phyloP scores from a whole-genome alignment of 2,329 filamentous ascomycete genomes.

The Penicillium freii region DNA sequence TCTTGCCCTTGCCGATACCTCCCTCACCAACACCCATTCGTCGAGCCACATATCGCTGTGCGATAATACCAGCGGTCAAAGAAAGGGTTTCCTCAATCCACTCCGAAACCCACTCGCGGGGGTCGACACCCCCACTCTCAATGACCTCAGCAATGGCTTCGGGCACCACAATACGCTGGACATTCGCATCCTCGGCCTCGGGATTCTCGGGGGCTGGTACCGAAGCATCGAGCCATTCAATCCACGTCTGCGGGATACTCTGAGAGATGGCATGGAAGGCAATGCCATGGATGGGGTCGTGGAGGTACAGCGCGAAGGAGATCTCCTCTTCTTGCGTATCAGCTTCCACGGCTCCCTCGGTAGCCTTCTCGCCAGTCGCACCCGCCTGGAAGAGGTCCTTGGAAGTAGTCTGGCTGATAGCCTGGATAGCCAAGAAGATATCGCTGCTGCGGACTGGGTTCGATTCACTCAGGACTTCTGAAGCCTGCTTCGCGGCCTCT shows the following conservation, averaged over 20 bases:
- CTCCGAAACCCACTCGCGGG: conserved; percentile 93
- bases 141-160: conserved; percentile 87
- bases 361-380: conserved; percentile 41
- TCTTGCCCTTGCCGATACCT: conserved; percentile 57
- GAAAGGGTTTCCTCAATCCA: conserved; percentile 89
- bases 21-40: conserved; percentile 95
- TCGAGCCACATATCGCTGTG: conserved; percentile 90
- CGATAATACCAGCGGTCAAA: conserved; percentile 77
- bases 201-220: conserved; percentile 40
- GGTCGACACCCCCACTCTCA: conserved; percentile 71
- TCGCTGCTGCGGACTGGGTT: conserved; percentile 92
- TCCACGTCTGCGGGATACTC: conserved; percentile 78
- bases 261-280: conserved; percentile 82
- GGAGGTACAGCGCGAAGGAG: conserved; percentile 73
- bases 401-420: conserved; percentile 66
- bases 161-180: conserved; percentile 53
- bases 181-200: conserved; percentile 38
- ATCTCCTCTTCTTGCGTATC: conserved; percentile 57
- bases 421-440: conserved; percentile 93
- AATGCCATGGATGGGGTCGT: conserved; percentile 88
- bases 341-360: conserved; percentile 37
- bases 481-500: conserved; percentile 73
- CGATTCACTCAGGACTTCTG: conserved; percentile 72
- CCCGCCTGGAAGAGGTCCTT: conserved; percentile 66
- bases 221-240: conserved; percentile 83